phyloP scores from a whole-genome alignment of 345 rosid species.

The Eutrema japonicum region DNA sequence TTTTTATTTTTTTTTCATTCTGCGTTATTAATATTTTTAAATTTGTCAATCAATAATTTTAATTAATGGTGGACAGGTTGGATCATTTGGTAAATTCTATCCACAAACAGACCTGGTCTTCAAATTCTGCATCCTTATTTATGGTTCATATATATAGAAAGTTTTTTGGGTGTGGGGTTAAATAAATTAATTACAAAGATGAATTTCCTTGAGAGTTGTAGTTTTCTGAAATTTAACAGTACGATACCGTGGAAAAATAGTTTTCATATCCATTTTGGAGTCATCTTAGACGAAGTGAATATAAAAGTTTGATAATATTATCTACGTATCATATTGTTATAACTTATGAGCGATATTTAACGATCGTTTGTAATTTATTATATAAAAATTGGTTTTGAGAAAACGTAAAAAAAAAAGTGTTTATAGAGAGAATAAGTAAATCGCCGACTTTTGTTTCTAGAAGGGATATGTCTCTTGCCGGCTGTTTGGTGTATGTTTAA shows the following conservation, averaged over 20 bases:
- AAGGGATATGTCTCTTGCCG: too few relatives aligned
- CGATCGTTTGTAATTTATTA: background rate
- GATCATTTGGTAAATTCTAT: constrained; percentile 43
- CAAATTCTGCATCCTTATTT: constrained; percentile 42
- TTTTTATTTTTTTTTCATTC: background rate
- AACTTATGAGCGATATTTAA: background rate
- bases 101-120: constrained; percentile 43
- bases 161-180: constrained; percentile 42
- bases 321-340: background rate
- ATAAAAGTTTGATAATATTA: background rate
- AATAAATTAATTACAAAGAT: constrained; percentile 35
- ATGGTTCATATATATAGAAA: constrained; percentile 44
- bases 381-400: too few relatives aligned
- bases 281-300: background rate
- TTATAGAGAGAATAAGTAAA: too few relatives aligned
- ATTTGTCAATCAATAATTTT: constrained; percentile 4
- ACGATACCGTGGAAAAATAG: background rate
- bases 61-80: constrained; percentile 46
- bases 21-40: background rate
- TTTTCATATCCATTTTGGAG: constrained; percentile 11
- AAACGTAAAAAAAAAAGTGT: too few relatives aligned
- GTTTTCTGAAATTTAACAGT: background rate
- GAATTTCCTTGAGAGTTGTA: constrained; percentile 15
- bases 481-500: too few relatives aligned
- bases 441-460: too few relatives aligned